phyloP scores from a whole-genome alignment of 73 alveolate species.

The Effrenium voratum region DNA sequence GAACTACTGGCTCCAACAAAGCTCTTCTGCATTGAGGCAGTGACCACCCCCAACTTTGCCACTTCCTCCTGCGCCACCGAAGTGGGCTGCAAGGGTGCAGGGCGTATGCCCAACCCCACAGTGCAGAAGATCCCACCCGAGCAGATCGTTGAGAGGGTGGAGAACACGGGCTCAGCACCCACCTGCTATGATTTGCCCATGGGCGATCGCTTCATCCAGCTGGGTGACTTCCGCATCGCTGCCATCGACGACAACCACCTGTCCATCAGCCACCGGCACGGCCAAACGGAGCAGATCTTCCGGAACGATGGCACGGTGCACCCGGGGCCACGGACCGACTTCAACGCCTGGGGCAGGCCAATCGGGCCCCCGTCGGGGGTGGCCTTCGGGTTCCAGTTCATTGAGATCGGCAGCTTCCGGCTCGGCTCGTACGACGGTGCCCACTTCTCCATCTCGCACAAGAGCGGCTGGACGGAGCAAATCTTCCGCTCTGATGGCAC shows the following conservation, averaged over 20 bases:
- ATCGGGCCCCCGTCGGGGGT: background rate
- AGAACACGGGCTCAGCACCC: background rate
- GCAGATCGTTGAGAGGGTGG: background rate
- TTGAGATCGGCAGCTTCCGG: constrained; percentile 31
- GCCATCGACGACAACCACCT: constrained; percentile 33
- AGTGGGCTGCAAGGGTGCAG: constrained; percentile 57
- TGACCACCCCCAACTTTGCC: constrained; percentile 27
- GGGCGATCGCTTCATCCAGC: constrained; percentile 28
- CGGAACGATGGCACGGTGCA: background rate
- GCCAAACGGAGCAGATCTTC: background rate
- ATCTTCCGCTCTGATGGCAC: background rate
- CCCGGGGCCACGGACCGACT: constrained; percentile 34
- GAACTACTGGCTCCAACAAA: background rate
- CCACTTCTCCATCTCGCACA: background rate
- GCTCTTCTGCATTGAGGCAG: constrained; percentile 39
- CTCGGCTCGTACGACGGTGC: background rate
- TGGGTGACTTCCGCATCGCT: background rate
- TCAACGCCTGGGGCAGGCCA: constrained; percentile 12
- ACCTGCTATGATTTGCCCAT: background rate
- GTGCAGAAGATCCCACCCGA: background rate
- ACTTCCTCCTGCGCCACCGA: constrained; percentile 26
- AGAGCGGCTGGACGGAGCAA: background rate
- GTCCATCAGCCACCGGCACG: background rate
- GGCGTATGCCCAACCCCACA: background rate
- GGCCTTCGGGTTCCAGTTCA: constrained; percentile 3